Base-by-base conservation (phyloP, 371 early-diverging fungal species). In the Phascolomyces articulosus region DNA sequence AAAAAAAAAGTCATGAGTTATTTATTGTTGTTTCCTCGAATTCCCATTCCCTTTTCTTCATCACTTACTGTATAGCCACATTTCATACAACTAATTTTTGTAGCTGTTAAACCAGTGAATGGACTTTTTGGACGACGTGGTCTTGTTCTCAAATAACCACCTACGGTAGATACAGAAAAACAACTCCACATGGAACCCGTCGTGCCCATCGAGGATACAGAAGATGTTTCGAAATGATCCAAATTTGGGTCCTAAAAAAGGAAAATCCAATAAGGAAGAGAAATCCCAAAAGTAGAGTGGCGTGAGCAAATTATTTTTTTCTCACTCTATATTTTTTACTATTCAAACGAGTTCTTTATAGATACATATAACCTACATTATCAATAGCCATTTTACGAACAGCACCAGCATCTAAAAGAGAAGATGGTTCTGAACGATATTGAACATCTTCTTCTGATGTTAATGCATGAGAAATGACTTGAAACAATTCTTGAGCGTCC, bases 401-500 rank as follows among this genome's bases (percentile, higher is more conserved):
- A 2, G 75, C 64, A 18, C 67, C 60, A 4, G 73, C 74, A 70
- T 80, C 80, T 26, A 83, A 64, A 56, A 83, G 58, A 15, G 83
- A 78, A 6, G 79, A 63, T 16, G 78, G 66, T 29, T 68, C 62
- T 53, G 77, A 69, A 27, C 67, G 60, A 49, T 80, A 83, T 61
- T 80, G 80, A 26, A 70, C 58, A 60, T 80, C 77, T 67, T 87
- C 90, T 65, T 96, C 96, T 4, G 87, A 80, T 9, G 90, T 87
- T 8, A 97, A 68, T 34, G 90, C 85, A 47, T 89, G 87, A 10
- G 94, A 91, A 16, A 97, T 89, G 9, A 95, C 85, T 71, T 95
- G 94, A 62, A 96, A 93, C 23, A 96, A 84, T 69, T 97, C 97
- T 69, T 97, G 97, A 0, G 96, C 97, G 74, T 97, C 97, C 89